Evolutionary conservation across 495 filamentous ascomycete species (phyloP).

Genomic region (Darksidea phi): DNA sequence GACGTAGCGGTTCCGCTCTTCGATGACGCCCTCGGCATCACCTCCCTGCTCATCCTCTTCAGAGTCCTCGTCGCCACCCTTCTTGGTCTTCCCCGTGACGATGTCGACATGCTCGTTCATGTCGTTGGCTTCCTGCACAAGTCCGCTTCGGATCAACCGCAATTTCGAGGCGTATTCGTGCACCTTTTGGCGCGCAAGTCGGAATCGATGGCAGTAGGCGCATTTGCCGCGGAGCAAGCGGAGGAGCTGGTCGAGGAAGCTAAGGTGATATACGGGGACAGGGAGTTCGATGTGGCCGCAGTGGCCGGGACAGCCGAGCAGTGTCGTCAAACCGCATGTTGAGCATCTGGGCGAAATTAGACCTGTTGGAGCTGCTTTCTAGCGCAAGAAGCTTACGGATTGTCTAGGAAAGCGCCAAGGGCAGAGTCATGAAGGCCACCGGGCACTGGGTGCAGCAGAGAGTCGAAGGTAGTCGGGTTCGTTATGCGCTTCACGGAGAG

Average conservation of each 20-base stretch:
- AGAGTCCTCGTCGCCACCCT: slow-evolving; percentile 53
- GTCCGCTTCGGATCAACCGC: slow-evolving; percentile 77
- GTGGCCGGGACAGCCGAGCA: slow-evolving; percentile 80
- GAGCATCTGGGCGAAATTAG: too few species aligned
- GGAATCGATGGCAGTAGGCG: slow-evolving; percentile 81
- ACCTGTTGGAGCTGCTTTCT: not conserved
- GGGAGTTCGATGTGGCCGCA: slow-evolving; percentile 93
- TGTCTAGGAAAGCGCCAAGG: slow-evolving; percentile 84
- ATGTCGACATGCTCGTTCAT: slow-evolving; percentile 52
- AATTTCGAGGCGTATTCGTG: slow-evolving; percentile 82
- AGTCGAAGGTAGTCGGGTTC: slow-evolving; percentile 86
- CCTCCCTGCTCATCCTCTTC: slow-evolving; percentile 49
- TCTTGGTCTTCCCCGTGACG: not conserved
- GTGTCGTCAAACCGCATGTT: slow-evolving; percentile 75
- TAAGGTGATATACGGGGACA: slow-evolving; percentile 85
- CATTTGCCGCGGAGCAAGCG: slow-evolving; percentile 83
- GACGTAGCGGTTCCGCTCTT: slow-evolving; percentile 68
- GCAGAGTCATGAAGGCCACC: slow-evolving; percentile 92
- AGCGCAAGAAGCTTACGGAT: slow-evolving; percentile 57
- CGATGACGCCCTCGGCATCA: slow-evolving; percentile 59
- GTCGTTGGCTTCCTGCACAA: slow-evolving; percentile 69
- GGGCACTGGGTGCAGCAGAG: slow-evolving; percentile 76
- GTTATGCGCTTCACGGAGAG: slow-evolving; percentile 91
- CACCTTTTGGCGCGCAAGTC: slow-evolving; percentile 67
- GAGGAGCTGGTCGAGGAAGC: slow-evolving; percentile 87